phyloP scores from a whole-genome alignment of 345 rosid genomes.

The Reutealis trisperma region DNA sequence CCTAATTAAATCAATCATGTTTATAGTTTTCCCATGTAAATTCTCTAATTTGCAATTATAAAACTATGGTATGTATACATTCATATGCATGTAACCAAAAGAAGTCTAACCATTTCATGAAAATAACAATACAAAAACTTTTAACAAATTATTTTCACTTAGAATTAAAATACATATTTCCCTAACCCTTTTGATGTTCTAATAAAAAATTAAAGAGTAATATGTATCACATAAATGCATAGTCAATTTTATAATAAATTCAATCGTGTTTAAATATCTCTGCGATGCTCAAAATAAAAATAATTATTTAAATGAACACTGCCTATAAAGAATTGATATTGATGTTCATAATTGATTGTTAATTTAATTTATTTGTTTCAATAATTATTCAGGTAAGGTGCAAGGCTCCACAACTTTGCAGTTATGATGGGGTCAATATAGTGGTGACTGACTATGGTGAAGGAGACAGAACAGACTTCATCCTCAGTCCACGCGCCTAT shows the following conservation, averaged over 20 bases:
- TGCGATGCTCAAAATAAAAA: too few relatives aligned
- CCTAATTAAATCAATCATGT: background rate
- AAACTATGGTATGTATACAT: too few relatives aligned
- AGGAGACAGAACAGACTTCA: conserved; percentile 76
- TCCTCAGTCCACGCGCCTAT: conserved; percentile 70
- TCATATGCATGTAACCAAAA: too few relatives aligned
- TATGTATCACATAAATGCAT: background rate
- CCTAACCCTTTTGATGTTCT: too few relatives aligned
- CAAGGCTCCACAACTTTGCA: conserved; percentile 58
- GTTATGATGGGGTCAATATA: conserved; percentile 57
- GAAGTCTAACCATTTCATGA: too few relatives aligned
- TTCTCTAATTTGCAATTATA: too few relatives aligned
- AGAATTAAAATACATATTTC: too few relatives aligned
- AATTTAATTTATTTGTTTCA: background rate
- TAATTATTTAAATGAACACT: background rate
- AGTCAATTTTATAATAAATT: background rate
- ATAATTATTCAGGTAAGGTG: conserved; percentile 61
- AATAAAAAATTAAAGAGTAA: too few relatives aligned
- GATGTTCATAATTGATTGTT: background rate
- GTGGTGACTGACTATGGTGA: conserved; percentile 86
- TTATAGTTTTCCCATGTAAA: background rate
- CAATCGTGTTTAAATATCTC: background rate
- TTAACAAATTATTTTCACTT: too few relatives aligned
- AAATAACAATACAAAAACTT: too few relatives aligned
- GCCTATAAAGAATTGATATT: background rate